Base-by-base conservation (phyloP, 257 asterid species). In the Solanum sejunctum region DNA sequence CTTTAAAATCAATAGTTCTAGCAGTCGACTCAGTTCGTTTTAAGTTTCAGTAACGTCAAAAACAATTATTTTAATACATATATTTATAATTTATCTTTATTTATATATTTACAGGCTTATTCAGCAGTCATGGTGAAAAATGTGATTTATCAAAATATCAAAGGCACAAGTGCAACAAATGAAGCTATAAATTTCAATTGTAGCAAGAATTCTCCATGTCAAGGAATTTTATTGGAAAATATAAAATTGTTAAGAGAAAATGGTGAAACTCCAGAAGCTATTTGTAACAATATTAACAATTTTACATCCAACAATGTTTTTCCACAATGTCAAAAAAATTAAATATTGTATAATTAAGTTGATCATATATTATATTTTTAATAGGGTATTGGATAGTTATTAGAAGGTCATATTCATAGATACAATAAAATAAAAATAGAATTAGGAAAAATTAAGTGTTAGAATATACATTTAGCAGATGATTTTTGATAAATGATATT, bases 141-240 rank as follows among this genome's bases (percentile, higher is more conserved):
- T 72, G 87, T 93, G 72, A 21, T 90, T 51, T 93, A 92, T 89
- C 90, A 87, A 81, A 92, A 93, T 72, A 92, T 93, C 73, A 83
- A 51, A 78, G 97, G 96, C 18, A 93, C 93, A 36, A 91, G 94
- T 60, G 92, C 91, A 81, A 77, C 93, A 70, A 90, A 92, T 71
- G 84, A 86, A 86, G 97, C 94, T 0, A 84, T 93, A 84, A 89
- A 85, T 84, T 88, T 93, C 88, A 84, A 88, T 47, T 93, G 97
- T 90, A 93, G 97, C 41, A 63, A 88, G 3, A 88, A 89, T 15
- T 83, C 90, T 49, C 97, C 95, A 32, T 93, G 97, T 86, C 88
- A 77, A 84, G 91, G 92, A 85, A 41, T 93, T 41, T 54, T 49
- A 8, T 49, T 93, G 84, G 87, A 93, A 64, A 91, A 93, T 77